phyloP scores from a whole-genome alignment of 2,329 filamentous ascomycete species.

The Neofusicoccum cordaticola region DNA sequence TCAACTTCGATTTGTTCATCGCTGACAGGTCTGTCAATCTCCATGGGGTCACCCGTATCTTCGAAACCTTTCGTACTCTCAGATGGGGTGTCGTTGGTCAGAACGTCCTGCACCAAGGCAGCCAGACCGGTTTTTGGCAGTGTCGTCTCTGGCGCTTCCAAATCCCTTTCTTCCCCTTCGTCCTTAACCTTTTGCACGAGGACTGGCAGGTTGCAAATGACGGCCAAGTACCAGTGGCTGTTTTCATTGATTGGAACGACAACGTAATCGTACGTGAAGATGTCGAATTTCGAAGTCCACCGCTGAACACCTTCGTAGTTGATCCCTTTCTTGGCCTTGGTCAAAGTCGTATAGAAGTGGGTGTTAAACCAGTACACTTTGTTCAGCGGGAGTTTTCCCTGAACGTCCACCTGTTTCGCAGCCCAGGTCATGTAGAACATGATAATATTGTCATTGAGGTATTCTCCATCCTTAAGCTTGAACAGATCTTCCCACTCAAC shows the following conservation, averaged over 20 bases:
- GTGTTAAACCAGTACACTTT: conserved; percentile 88
- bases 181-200: conserved; percentile 41
- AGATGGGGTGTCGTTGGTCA: not conserved
- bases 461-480: conserved; percentile 78
- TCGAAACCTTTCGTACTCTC: not conserved
- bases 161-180: not conserved
- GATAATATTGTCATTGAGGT: conserved; percentile 89
- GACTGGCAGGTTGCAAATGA: conserved; percentile 83
- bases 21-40: not conserved
- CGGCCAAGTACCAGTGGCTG: conserved; percentile 89
- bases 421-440: conserved; percentile 67
- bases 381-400: conserved; percentile 44
- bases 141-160: not conserved
- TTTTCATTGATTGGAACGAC: conserved; percentile 88
- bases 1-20: not conserved
- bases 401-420: not conserved
- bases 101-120: not conserved
- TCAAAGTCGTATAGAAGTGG: conserved; percentile 79
- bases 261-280: conserved; percentile 84
- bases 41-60: not conserved
- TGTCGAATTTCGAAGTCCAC: conserved; percentile 83
- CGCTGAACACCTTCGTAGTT: conserved; percentile 82
- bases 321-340: conserved; percentile 52
- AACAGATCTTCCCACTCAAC: conserved; percentile 71
- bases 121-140: not conserved